These are phyloP conservation scores for Ustilago lituana DNA, from an alignment of 1,284 basidiomycete species.

Conservation along the genomic window DNA sequence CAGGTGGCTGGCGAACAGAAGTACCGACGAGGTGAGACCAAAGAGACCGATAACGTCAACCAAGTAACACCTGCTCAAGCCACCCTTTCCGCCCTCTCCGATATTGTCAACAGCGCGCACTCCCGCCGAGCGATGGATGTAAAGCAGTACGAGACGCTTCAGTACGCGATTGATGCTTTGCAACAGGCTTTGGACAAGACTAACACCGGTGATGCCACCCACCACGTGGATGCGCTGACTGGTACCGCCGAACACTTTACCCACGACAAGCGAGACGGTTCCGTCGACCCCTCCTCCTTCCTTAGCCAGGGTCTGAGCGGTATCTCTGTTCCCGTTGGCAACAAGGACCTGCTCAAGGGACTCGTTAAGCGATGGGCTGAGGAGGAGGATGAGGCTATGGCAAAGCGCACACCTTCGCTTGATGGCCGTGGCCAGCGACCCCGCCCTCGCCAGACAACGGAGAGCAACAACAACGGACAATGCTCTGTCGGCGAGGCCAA, in stretches of 20 bases:
- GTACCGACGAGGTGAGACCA: conserved; percentile 49
- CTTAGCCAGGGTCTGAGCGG: conserved; percentile 23
- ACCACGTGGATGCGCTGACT: conserved; percentile 43
- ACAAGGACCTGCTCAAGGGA: conserved; percentile 34
- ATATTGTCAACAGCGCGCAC: conserved; percentile 51
- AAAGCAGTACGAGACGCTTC: conserved; percentile 39
- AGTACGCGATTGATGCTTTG: conserved; percentile 32
- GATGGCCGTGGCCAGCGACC: conserved; percentile 44
- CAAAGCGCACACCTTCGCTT: conserved; percentile 32
- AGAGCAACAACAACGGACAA: conserved; percentile 51
- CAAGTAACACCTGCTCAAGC: conserved; percentile 51
- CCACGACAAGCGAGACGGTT: conserved; percentile 8
- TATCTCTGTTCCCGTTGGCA: conserved; percentile 35
- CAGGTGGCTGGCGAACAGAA: conserved; percentile 35
- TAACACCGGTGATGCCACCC: conserved; percentile 33
- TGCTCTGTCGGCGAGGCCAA: conserved; percentile 47
- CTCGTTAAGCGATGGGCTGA: conserved; percentile 30
- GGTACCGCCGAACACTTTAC: conserved; percentile 34
- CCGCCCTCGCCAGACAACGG: conserved; percentile 16
- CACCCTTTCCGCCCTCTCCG: conserved; percentile 47
- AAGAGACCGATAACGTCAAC: conserved; percentile 30
- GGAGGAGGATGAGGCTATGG: conserved; percentile 40
- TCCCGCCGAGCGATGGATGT: conserved; percentile 54
- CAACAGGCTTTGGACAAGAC: conserved; percentile 39
- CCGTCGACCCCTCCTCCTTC: conserved; percentile 20